A percentile compares a stretch with the other conserved stretches of the same genome.
Evolutionary conservation across 768 basidiomycete species (phyloP).

Genomic region (Obba rivulosa): DNA sequence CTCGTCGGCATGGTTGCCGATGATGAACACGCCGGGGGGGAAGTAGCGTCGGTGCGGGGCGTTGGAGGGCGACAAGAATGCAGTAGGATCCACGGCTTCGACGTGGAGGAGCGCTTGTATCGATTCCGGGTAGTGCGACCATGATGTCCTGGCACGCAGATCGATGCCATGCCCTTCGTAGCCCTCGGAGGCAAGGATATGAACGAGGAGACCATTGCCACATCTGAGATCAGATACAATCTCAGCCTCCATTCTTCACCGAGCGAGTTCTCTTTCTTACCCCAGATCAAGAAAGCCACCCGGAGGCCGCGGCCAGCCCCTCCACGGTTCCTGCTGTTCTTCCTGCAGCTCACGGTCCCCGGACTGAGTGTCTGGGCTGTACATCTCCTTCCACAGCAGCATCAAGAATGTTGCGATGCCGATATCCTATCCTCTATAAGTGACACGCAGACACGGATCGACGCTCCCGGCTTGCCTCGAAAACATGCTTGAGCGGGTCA

Average conservation of each 20-base stretch:
- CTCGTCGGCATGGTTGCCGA: conserved; percentile 96
- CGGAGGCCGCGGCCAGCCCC: conserved; percentile 69
- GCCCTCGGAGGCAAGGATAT: conserved; percentile 80
- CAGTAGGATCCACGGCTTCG: conserved; percentile 63
- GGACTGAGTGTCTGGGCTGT: conserved; percentile 14
- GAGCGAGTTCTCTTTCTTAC: conserved; percentile 31
- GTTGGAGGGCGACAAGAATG: conserved; percentile 2
- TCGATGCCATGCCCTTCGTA: conserved; percentile 85
- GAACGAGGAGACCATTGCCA: conserved; percentile 89
- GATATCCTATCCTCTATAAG: conserved; percentile 58
- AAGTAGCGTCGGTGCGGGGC: conserved; percentile 24
- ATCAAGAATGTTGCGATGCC: conserved; percentile 93
- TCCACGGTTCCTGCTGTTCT: conserved; percentile 45
- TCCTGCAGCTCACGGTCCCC: conserved; percentile 5
- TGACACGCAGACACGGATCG: background rate
- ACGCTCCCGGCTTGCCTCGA: conserved; percentile 49
- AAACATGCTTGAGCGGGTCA: conserved; percentile 87
- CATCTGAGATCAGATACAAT: conserved; percentile 43
- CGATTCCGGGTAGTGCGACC: conserved; percentile 65
- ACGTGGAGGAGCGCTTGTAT: conserved; percentile 63
- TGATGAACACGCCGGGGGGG: conserved; percentile 59
- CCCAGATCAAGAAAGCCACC: conserved; percentile 90
- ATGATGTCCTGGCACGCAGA: conserved; percentile 78
- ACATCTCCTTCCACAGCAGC: conserved; percentile 83
- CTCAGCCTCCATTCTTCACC: background rate